A percentile compares a stretch with the other conserved stretches of the same genome.
Evolutionary conservation across 169 alveolate genomes (phyloP).

Genomic region (Hepatocystis sp.): DNA sequence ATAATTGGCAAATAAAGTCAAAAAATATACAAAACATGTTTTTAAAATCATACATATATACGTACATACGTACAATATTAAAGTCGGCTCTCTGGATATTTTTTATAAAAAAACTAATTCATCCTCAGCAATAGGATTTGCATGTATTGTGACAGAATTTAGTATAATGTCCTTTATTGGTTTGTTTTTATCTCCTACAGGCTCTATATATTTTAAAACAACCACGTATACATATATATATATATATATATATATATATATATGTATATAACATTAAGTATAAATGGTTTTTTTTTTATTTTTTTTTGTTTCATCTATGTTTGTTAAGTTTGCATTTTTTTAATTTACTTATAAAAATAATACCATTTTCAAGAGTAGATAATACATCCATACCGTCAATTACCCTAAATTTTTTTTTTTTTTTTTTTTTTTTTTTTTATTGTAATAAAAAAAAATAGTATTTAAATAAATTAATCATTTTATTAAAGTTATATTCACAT

Average conservation of each 20-base stretch:
- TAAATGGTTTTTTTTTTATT: not conserved
- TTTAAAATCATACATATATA: no score
- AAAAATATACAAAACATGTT: no score
- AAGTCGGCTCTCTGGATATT: no score
- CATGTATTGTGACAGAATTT: conserved; percentile 86
- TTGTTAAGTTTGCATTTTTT: not conserved
- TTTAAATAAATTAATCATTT: not conserved
- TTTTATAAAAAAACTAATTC: no score
- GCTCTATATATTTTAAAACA: conserved; percentile 66
- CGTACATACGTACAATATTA: no score
- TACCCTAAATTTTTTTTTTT: conserved; percentile 78
- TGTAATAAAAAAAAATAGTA: not conserved
- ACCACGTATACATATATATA: no score
- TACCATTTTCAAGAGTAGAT: conserved; percentile 90
- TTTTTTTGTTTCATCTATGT: not conserved
- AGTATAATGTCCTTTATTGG: conserved; percentile 89
- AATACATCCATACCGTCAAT: conserved; percentile 94
- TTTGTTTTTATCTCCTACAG: conserved; percentile 88
- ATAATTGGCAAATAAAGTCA: no score
- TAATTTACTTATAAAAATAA: not conserved
- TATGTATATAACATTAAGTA: no score
- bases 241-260: no score
- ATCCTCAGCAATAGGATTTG: conserved; percentile 92
- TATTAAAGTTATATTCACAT: no score
- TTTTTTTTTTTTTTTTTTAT: not conserved